Base-by-base conservation (phyloP, 495 filamentous ascomycete species). In the Aspergillus panamensis region DNA sequence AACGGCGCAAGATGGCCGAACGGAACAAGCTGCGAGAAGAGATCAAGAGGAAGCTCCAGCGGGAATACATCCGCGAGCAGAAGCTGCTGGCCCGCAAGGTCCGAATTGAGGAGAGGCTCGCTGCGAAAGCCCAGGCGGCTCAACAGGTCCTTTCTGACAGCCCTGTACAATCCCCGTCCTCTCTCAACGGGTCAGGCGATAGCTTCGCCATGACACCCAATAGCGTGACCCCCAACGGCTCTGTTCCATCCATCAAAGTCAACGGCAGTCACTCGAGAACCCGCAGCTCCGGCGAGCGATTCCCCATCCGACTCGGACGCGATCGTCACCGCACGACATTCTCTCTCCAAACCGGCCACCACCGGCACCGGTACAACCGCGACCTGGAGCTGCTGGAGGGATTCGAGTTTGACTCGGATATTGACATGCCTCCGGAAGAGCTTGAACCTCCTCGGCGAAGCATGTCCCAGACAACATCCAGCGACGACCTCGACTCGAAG, bases 61-160 rank as follows among this genome's bases (percentile, higher is more conserved):
- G 80, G 49, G 75, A 80, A 19, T 78, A 75, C 70, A 77, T 81
- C 48, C 70, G 73, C 20, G 73, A 76, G 48, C 79, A 80, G 35
- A 80, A 81, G 56, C 62, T 75, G 37, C 72, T 64, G 62, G 82
- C 71, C 58, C 79, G 75, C 44, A 63, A 69, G 5, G 62, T 77
- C 43, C 62, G 73, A 35, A 62, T 58, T 51, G 69, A 62, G 29
- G 73, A 65, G 35, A 58, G 63, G 31, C 68, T 60, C 6, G 48
- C 60, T 13, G 60, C 51, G 14, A 48, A 55, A 29, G 42, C 54
- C 48, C 42, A 39, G 20, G 9, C 32, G 17, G 20, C 61, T 12
- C 48, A 48, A 8, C 64, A 66, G 29, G 62, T 70, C 16, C 17
- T 73, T 8, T 4, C 58, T 0, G 73, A 69, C 1, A 58, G 55